Percentiles rank a stretch among this genome's conserved stretches.
phyloP scores from a whole-genome alignment of 2,329 filamentous ascomycete species.

The Penicillium fuscoglaucum region DNA sequence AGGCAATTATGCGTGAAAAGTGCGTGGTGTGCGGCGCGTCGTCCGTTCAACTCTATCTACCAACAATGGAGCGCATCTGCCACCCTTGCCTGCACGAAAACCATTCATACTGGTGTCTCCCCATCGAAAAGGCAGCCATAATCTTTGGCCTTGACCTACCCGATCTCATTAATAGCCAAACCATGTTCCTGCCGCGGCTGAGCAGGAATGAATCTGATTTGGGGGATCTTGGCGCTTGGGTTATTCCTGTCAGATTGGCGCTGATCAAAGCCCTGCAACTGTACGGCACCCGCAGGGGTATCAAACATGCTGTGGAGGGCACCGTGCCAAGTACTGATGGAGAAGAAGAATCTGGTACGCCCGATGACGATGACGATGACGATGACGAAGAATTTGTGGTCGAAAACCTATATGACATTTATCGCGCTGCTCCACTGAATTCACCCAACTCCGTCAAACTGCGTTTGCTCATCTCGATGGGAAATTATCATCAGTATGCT shows the following conservation, averaged over 20 bases:
- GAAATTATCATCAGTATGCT: neutral
- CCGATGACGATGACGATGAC: neutral
- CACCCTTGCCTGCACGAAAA: neutral
- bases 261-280: neutral
- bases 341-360: neutral
- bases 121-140: neutral
- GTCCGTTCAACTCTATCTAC: neutral
- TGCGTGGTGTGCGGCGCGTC: neutral
- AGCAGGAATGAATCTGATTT: neutral
- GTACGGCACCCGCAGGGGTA: neutral
- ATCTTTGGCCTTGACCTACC: neutral
- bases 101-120: conserved; percentile 1
- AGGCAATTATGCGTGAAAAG: neutral
- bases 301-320: neutral
- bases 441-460: neutral
- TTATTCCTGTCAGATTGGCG: neutral
- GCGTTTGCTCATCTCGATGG: neutral
- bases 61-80: conserved; percentile 1
- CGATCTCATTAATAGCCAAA: neutral
- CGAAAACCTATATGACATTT: neutral
- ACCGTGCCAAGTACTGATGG: neutral
- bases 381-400: neutral
- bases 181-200: neutral
- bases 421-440: neutral
- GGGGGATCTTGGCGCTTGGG: neutral